A percentile compares a stretch with the other conserved stretches of the same genome.
phyloP scores from a whole-genome alignment of 495 filamentous ascomycete genomes.

The Lepidopterella palustris region DNA sequence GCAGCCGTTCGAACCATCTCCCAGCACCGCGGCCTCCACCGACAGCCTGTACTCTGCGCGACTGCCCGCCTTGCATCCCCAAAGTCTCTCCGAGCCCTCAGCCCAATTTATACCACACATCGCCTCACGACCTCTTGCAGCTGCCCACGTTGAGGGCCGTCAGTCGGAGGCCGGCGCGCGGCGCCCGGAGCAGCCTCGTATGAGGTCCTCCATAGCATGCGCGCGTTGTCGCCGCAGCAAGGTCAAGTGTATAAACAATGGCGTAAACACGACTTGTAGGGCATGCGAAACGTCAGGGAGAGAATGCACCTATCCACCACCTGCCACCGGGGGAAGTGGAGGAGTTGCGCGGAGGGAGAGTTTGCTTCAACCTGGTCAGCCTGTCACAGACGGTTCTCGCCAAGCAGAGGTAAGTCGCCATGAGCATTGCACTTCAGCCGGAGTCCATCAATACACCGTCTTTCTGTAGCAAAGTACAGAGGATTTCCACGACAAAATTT shows the following conservation, averaged over 20 bases:
- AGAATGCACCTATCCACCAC: conserved; percentile 68
- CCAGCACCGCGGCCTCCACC: conserved; percentile 1
- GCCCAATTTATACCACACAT: not conserved
- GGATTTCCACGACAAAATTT: not conserved
- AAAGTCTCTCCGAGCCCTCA: conserved; percentile 2
- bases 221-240: conserved; percentile 72
- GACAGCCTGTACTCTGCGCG: conserved; percentile 12
- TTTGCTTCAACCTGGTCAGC: conserved; percentile 39
- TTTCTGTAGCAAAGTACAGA: not conserved
- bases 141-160: not conserved
- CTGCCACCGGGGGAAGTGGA: conserved; percentile 44
- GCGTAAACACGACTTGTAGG: conserved; percentile 66
- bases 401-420: conserved; percentile 34
- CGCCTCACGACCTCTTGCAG: not conserved
- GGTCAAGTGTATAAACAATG: conserved; percentile 77
- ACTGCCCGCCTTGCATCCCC: conserved; percentile 10
- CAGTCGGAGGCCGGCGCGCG: conserved; percentile 5
- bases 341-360: conserved; percentile 20
- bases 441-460: too few relatives aligned
- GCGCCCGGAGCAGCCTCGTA: conserved; percentile 33
- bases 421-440: not conserved
- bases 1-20: conserved; percentile 9
- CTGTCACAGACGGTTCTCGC: conserved; percentile 52
- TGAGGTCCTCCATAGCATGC: conserved; percentile 78
- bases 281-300: conserved; percentile 69